These are phyloP conservation scores for Seiridium cupressi DNA, from an alignment of 2,329 filamentous ascomycete genomes.

Conservation along the genomic window DNA sequence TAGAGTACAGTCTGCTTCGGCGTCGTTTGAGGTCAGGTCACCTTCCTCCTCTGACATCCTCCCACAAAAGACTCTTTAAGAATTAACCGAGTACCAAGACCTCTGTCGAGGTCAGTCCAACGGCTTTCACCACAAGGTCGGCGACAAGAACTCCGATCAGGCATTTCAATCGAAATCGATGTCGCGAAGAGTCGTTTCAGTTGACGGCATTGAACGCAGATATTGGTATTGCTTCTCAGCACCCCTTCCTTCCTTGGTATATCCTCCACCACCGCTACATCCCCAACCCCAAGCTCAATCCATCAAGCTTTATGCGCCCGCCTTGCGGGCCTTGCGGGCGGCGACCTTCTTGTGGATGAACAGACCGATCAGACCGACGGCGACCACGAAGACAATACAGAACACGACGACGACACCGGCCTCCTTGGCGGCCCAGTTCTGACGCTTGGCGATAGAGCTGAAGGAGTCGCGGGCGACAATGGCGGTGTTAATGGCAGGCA, in stretches of 20 bases:
- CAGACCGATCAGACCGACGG: conserved; percentile 24
- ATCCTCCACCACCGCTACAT: conserved; percentile 4
- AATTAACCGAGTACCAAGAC: conserved; percentile 1
- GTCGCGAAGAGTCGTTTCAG: conserved; percentile 13
- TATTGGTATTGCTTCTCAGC: conserved; percentile 16
- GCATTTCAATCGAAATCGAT: conserved; percentile 13
- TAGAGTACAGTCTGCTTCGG: conserved; percentile 10
- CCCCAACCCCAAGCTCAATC: conserved; percentile 10
- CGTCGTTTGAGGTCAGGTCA: conserved; percentile 1
- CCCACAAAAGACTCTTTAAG: conserved; percentile 1
- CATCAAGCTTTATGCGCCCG: conserved; percentile 16
- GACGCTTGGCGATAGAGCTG: conserved; percentile 25
- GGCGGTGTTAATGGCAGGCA: conserved; percentile 32
- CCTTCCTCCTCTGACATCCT: not conserved
- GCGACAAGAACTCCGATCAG: not conserved
- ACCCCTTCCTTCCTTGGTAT: conserved; percentile 16
- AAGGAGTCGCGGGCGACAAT: conserved; percentile 30
- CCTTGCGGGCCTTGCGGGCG: conserved; percentile 22
- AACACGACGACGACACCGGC: conserved; percentile 32
- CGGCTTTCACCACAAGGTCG: not conserved
- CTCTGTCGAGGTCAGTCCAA: not conserved
- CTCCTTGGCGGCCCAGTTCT: conserved; percentile 31
- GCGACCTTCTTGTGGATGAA: conserved; percentile 27
- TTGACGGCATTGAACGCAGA: conserved; percentile 18
- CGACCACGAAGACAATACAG: conserved; percentile 32